Evolutionary conservation across 805 yeast species (phyloP).

Genomic region (Dipodascus geniculatus): DNA sequence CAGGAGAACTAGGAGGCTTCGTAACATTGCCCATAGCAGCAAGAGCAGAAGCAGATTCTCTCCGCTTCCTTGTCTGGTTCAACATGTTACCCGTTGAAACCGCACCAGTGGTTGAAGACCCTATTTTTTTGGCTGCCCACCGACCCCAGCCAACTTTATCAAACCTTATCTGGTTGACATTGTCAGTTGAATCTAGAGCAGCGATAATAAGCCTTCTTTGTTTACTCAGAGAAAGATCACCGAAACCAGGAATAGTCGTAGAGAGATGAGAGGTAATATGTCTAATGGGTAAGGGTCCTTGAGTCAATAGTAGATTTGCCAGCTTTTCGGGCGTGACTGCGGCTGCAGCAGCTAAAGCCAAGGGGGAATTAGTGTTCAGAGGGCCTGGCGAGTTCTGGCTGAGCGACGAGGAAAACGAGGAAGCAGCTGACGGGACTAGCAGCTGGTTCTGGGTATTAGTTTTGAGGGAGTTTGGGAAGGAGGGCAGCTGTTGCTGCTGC

Average conservation of each 20-base stretch:
- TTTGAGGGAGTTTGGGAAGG: not conserved
- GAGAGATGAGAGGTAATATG: slow-evolving; percentile 75
- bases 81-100: not conserved
- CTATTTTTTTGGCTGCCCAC: slow-evolving; percentile 61
- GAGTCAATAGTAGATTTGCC: slow-evolving; percentile 51
- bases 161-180: slow-evolving; percentile 31
- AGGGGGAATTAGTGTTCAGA: slow-evolving; percentile 62
- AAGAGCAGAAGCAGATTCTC: not conserved
- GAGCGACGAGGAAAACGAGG: not conserved
- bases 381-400: slow-evolving; percentile 15
- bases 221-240: slow-evolving; percentile 68
- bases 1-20: slow-evolving; percentile 25
- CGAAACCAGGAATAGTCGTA: slow-evolving; percentile 66
- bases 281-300: slow-evolving; percentile 86
- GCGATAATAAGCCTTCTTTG: slow-evolving; percentile 86
- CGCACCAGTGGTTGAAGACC: not conserved
- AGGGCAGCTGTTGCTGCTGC: not conserved
- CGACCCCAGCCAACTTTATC: slow-evolving; percentile 98
- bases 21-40: slow-evolving; percentile 4
- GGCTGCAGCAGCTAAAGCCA: slow-evolving; percentile 78
- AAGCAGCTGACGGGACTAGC: not conserved
- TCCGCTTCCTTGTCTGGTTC: not conserved
- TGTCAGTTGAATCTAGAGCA: slow-evolving; percentile 57
- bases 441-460: not conserved
- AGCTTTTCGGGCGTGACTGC: slow-evolving; percentile 72